These are phyloP conservation scores for Teratosphaeria gauchensis DNA, from an alignment of 2,329 filamentous ascomycete genomes.

Conservation along the genomic window DNA sequence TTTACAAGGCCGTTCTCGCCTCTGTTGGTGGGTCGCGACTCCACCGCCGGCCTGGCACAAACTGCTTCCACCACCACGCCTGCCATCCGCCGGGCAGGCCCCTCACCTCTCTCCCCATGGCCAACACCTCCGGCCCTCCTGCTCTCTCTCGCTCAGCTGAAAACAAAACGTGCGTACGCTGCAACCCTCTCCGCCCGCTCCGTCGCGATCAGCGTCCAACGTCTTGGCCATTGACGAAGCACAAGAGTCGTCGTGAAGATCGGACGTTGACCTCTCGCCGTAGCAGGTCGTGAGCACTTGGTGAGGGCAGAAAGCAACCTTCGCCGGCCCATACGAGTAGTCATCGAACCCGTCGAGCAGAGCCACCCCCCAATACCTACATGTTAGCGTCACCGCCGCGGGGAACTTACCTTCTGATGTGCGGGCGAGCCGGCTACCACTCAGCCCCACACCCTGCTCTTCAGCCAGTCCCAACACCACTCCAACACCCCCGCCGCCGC, in stretches of 20 bases:
- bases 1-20: background rate
- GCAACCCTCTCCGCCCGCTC: background rate
- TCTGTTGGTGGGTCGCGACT: background rate
- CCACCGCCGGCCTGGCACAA: background rate
- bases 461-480: background rate
- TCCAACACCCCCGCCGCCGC: background rate
- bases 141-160: background rate
- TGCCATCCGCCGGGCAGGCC: background rate
- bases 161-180: background rate
- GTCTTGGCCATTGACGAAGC: background rate
- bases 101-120: background rate
- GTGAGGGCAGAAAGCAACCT: background rate
- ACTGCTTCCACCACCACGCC: background rate
- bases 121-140: background rate
- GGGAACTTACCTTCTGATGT: background rate
- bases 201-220: background rate
- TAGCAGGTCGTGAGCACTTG: background rate
- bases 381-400: background rate
- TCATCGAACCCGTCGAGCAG: background rate
- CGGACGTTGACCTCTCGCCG: background rate
- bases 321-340: background rate
- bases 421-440: background rate
- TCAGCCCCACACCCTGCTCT: background rate
- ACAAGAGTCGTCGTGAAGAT: background rate
- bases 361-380: background rate